Conservation (phyloP, 78 protist genomes). For the Dictyostelium capitatum region DNA sequence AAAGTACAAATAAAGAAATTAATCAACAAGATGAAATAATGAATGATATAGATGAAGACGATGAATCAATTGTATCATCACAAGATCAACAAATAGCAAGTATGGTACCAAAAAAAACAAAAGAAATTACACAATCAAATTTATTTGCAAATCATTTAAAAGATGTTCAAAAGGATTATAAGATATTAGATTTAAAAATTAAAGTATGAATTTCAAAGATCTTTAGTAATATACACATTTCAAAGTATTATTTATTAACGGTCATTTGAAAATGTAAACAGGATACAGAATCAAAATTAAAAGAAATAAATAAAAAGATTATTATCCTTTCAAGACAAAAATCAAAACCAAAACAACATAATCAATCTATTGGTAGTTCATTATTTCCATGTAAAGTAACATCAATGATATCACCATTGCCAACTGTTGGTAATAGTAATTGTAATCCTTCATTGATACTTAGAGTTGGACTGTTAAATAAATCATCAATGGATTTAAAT, state of each 20-base stretch:
- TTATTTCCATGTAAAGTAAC: conserved; percentile 3
- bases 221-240: not conserved
- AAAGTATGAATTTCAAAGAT: not conserved
- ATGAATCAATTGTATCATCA: not conserved
- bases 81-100: not conserved
- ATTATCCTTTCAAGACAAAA: not conserved
- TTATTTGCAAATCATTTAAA: not conserved
- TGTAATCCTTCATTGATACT: not conserved
- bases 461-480: conserved; percentile 1
- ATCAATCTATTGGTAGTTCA: not conserved
- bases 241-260: not conserved
- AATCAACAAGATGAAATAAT: not conserved
- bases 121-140: not conserved
- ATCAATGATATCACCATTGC: conserved; percentile 7
- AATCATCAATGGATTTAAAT: not conserved
- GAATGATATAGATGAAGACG: not conserved
- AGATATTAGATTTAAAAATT: not conserved
- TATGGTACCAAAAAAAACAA: no score
- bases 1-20: not conserved
- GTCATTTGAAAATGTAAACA: not conserved
- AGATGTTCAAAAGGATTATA: not conserved
- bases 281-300: conserved; percentile 1
- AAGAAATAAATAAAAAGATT: conserved; percentile 13
- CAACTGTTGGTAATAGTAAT: not conserved
- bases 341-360: not conserved